Conservation (phyloP, 352 stramenopile species). For the Phytophthora pistaciae region DNA sequence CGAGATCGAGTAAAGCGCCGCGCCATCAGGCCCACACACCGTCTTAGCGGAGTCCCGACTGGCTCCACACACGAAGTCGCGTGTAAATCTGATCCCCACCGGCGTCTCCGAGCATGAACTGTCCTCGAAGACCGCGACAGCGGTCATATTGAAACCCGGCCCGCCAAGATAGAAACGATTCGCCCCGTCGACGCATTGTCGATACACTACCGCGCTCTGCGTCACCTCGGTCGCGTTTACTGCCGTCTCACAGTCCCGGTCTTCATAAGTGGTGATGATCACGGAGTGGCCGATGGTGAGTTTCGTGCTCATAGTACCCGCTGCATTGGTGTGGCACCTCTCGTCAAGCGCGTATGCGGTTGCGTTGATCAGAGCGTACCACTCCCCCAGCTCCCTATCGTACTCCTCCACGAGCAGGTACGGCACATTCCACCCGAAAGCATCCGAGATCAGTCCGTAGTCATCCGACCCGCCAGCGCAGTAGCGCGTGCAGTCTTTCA, state of each 20-base stretch:
- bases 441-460: background rate
- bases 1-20: conserved; percentile 1
- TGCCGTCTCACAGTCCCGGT: background rate
- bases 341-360: background rate
- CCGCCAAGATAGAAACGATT: background rate
- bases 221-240: background rate
- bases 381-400: background rate
- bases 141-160: background rate
- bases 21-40: background rate
- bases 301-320: background rate
- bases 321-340: background rate
- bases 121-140: background rate
- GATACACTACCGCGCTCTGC: background rate
- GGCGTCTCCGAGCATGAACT: background rate
- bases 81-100: conserved; percentile 5
- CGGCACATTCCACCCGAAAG: background rate
- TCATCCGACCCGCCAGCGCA: background rate
- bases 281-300: background rate
- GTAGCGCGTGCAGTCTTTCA: background rate
- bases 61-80: background rate
- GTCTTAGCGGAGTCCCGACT: background rate
- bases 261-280: background rate
- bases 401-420: background rate
- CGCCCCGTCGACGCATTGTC: background rate
- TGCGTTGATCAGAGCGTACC: background rate